Base-by-base conservation (phyloP, 495 filamentous ascomycete genomes). In the Penicillium tannophilum region DNA sequence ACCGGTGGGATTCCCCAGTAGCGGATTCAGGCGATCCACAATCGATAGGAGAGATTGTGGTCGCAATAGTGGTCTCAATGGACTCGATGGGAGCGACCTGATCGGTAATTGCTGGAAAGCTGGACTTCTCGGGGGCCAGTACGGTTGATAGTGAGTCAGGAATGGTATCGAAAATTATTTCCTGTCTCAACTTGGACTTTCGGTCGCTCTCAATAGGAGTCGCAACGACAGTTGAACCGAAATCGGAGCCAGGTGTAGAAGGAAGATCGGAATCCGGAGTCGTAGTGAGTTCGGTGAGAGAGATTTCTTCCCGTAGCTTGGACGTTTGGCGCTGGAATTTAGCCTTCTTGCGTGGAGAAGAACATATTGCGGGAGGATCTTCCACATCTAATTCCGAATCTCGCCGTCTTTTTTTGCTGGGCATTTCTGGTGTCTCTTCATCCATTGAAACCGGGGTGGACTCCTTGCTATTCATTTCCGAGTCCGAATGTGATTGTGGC, bases 361-460 rank as follows among this genome's bases (percentile, higher is more conserved):
- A 72, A 28, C 45, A 63, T 20, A 59, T 17, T 17, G 39, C 14
- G 14, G 57, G 58, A 30, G 64, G 61, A 23, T 59, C 69, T 6
- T 75, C 76, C 8, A 64, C 69, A 6, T 82, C 78, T n/a, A 63
- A 48, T 2, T 73, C 73, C 0, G 67, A 63, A 11, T 64, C 73
- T 6, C 68, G 67, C 53, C 79, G 76, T 52, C 81, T 79, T 64
- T 84, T 84, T 45, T 66, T 73, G 33, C 66, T 62, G 1, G 59
- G 61, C 19, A 44, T 53, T 19, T 70, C 64, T 4, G 35, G 44
- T 6, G 61, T 56, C n/a, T 58, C 55, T 28, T 76, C 75, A 41
- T 72, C 69, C 23, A 65, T 63, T 42, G 64, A 61, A 17, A 58
- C 62, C 11, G 78, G 77, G 1, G 69, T 80, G 19, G 74, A 71